Percentiles rank a stretch among this genome's conserved stretches.
Conservation (phyloP, 2,329 filamentous ascomycete genomes). For the Trichoderma polysporum region DNA sequence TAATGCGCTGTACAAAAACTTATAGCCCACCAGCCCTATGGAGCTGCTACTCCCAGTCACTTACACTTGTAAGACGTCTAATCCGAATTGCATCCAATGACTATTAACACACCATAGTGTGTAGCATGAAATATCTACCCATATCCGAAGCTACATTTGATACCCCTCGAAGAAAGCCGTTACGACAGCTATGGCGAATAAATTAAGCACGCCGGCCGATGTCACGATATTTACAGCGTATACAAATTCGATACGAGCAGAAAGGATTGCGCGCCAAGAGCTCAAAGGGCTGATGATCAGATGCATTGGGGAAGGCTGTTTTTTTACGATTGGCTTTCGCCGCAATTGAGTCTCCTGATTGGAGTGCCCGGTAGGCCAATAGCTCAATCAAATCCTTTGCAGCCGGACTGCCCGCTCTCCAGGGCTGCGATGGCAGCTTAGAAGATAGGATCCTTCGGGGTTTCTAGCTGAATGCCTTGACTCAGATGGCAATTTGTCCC, state of each 20-base stretch:
- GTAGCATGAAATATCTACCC: not conserved
- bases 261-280: not conserved
- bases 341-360: not conserved
- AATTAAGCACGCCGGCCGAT: not conserved
- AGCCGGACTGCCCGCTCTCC: not conserved
- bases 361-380: not conserved
- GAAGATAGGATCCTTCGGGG: not conserved
- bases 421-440: not conserved
- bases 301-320: not conserved
- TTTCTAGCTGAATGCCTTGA: too few relatives aligned
- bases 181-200: not conserved
- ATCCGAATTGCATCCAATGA: not conserved
- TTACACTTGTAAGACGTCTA: not conserved
- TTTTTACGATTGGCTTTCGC: not conserved
- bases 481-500: not conserved
- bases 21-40: not conserved
- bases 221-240: not conserved
- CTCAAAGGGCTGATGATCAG: not conserved
- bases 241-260: too few relatives aligned
- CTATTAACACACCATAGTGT: not conserved
- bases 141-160: not conserved
- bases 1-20: not conserved
- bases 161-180: not conserved
- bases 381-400: not conserved
- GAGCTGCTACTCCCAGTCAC: not conserved